Evolutionary conservation across 768 basidiomycete genomes (phyloP), one percentile per base, ranked within the genome.

Genomic region (Phlebiopsis flavidoalba): DNA sequence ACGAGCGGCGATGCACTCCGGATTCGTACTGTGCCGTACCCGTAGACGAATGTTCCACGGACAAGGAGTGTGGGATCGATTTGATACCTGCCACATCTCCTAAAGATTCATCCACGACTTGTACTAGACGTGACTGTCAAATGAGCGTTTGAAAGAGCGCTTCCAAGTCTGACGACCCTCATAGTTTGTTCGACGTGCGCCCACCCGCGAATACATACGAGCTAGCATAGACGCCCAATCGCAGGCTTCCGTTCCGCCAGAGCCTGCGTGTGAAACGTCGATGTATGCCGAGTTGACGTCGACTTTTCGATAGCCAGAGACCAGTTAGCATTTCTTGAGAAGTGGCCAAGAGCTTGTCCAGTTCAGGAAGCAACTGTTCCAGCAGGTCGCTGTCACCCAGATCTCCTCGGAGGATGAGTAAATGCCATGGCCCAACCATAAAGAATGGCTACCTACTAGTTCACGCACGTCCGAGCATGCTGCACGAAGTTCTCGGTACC

Each of bases 191-290:
- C 5, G 64, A 59, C n/a, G 33, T 62, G 50, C 17, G 64, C 66
- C 66, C 66, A 67, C 24, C n/a, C 53, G 57, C 17, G 62, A 65
- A 57, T 67, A 67, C 66, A 67, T 67, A 11, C 58, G 57, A 1
- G 53, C 54, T 10, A 67, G 62, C 64, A 56, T 65, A 11, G 60
- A 50, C 1, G 58, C 62, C 62, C 61, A 67, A 36, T 65, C 66
- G 35, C 60, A 65, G 14, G 64, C 62, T 15, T 63, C 64, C 8
- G 62, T 48, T 2, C 57, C 64, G 21, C 52, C 60, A 8, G 66
- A 63, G 17, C 60, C 60, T n/a, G 64, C 60, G n/a, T 53, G 62
- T 6, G n/a, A n/a, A n/a, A 67, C 51, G 21, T 60, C 60, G 21
- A 67, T 58, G 35, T 61, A 67, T 1, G 66, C 64, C 4, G 66